phyloP scores from a whole-genome alignment of 352 stramenopile species.

The Phytophthora megakarya region DNA sequence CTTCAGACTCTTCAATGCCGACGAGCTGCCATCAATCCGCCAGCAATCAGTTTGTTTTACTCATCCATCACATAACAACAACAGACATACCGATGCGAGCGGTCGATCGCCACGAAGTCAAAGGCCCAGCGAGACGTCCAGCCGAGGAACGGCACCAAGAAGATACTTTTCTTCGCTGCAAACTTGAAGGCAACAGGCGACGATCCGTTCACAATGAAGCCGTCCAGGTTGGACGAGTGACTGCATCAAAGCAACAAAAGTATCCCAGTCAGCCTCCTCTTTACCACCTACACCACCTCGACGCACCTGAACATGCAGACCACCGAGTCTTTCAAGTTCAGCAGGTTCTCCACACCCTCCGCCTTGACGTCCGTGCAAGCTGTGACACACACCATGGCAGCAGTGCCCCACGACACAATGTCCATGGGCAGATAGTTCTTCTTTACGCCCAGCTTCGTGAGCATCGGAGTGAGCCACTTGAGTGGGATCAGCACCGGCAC shows the following conservation, averaged over 20 bases:
- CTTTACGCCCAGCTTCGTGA: slow-evolving; percentile 59
- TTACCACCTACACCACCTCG: background rate
- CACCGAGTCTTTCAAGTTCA: slow-evolving; percentile 62
- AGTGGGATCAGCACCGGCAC: slow-evolving; percentile 70
- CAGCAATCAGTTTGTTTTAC: slow-evolving; percentile 9
- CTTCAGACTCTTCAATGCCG: slow-evolving; percentile 70
- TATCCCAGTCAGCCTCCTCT: slow-evolving; percentile 1
- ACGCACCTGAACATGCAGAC: slow-evolving; percentile 83
- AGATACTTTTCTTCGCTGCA: slow-evolving; percentile 85
- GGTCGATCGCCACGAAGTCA: slow-evolving; percentile 82
- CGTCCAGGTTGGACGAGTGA: slow-evolving; percentile 85
- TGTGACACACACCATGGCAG: slow-evolving; percentile 58
- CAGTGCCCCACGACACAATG: slow-evolving; percentile 59
- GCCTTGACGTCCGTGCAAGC: slow-evolving; percentile 52
- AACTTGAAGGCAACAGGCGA: slow-evolving; percentile 83
- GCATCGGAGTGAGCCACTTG: slow-evolving; percentile 57
- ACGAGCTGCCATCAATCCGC: slow-evolving; percentile 37
- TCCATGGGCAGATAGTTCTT: slow-evolving; percentile 87
- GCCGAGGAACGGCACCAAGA: slow-evolving; percentile 78
- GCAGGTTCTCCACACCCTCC: slow-evolving; percentile 61
- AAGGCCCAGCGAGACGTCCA: slow-evolving; percentile 79
- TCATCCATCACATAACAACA: background rate
- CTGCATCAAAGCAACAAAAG: slow-evolving; percentile 29
- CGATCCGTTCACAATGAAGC: slow-evolving; percentile 78
- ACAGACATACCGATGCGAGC: slow-evolving; percentile 57